Evolutionary conservation across 192 early-diverging fungal genomes (phyloP).

Genomic region (Fimicolochytrium jonesii): DNA sequence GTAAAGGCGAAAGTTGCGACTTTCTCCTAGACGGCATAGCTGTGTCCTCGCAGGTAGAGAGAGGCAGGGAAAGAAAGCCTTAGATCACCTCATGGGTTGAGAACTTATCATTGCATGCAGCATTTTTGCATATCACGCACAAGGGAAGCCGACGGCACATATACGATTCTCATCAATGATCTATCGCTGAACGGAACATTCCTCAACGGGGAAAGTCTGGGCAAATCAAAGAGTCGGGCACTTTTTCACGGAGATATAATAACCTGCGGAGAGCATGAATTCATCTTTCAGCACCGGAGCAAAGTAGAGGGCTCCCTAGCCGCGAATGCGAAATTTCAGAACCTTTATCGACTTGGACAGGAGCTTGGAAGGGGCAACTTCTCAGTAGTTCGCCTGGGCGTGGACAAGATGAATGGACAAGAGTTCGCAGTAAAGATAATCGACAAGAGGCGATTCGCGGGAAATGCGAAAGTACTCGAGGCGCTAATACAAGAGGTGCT

Average conservation of each 20-base stretch:
- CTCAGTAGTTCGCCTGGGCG: constrained; percentile 20
- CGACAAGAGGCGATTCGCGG: constrained; percentile 16
- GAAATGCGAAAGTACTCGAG: constrained; percentile 21
- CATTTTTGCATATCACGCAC: too few species aligned
- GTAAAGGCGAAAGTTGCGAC: too few species aligned
- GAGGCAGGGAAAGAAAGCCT: too few species aligned
- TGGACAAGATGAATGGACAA: constrained; percentile 25
- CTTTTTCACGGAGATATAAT: neutral
- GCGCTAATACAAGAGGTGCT: constrained; percentile 23
- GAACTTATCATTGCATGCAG: too few species aligned
- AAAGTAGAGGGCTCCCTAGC: neutral
- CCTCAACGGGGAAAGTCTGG: neutral
- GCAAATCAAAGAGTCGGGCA: neutral
- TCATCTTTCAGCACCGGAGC: neutral
- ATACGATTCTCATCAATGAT: too few species aligned
- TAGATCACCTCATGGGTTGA: too few species aligned
- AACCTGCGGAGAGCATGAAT: neutral
- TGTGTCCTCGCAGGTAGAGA: too few species aligned
- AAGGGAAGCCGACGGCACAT: too few species aligned
- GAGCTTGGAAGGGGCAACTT: constrained; percentile 27
- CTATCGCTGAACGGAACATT: neutral
- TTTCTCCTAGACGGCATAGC: too few species aligned
- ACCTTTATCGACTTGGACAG: neutral
- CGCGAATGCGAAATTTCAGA: neutral
- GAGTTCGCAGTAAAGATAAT: constrained; percentile 35